These are phyloP conservation scores for Catunica adiposa DNA, from an alignment of 2,329 filamentous ascomycete genomes.

Conservation along the genomic window DNA sequence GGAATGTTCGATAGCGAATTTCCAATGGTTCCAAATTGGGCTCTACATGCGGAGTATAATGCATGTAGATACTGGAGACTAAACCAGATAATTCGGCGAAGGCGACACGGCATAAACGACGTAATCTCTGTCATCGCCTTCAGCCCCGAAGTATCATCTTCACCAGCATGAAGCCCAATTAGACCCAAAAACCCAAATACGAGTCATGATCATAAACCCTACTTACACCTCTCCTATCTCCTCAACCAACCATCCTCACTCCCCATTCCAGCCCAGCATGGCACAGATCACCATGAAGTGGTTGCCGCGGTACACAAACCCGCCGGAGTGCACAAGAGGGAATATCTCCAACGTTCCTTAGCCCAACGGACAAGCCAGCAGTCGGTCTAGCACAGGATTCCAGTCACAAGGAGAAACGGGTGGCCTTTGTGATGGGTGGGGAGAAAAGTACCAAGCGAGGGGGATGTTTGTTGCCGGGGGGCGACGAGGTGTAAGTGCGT, in stretches of 20 bases:
- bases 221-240: too few species aligned
- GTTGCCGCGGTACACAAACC: not conserved
- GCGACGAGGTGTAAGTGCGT: not conserved
- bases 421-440: not conserved
- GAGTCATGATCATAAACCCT: too few species aligned
- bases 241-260: too few species aligned
- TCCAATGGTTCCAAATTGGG: not conserved
- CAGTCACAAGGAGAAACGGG: not conserved
- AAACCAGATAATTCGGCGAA: too few species aligned
- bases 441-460: not conserved
- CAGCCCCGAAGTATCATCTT: too few species aligned
- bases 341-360: not conserved
- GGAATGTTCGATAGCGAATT: not conserved
- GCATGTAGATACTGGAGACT: too few species aligned
- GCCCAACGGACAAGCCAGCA: not conserved
- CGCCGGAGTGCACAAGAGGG: not conserved
- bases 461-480: not conserved
- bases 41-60: not conserved
- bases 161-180: too few species aligned
- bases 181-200: too few species aligned
- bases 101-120: not conserved
- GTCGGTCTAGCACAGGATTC: not conserved
- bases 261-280: not conserved
- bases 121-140: too few species aligned
- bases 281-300: not conserved